A percentile compares a stretch with the other conserved stretches of the same genome.
Evolutionary conservation across 2,329 filamentous ascomycete genomes (phyloP).

Genomic region (Aspergillus sp.): DNA sequence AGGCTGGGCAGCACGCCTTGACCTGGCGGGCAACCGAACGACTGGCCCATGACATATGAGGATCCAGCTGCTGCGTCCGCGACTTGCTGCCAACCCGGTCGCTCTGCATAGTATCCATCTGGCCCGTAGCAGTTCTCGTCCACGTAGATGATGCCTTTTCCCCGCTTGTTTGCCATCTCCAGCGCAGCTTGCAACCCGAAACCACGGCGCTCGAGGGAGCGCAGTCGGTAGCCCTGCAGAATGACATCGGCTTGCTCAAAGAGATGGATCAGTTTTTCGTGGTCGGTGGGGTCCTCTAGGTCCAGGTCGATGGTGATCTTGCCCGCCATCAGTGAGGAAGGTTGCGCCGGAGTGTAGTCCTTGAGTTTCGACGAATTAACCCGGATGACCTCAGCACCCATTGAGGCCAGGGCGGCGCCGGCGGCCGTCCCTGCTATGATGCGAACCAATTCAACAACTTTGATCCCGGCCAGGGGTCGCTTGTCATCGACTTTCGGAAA

Average conservation of each 20-base stretch:
- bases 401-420: conserved; percentile 33
- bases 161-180: conserved; percentile 32
- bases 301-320: conserved; percentile 30
- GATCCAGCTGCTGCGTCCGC: conserved; percentile 34
- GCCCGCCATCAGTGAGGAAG: background rate
- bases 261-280: conserved; percentile 33
- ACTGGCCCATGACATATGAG: conserved; percentile 25
- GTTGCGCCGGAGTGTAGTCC: conserved; percentile 10
- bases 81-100: conserved; percentile 48
- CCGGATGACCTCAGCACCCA: conserved; percentile 41
- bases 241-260: conserved; percentile 48
- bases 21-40: conserved; percentile 15
- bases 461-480: conserved; percentile 1
- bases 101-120: conserved; percentile 37
- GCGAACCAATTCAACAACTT: conserved; percentile 23
- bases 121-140: conserved; percentile 47
- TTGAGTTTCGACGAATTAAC: conserved; percentile 34
- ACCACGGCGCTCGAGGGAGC: conserved; percentile 26
- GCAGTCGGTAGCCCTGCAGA: conserved; percentile 47
- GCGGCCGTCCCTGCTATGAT: conserved; percentile 41
- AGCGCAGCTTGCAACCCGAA: conserved; percentile 32
- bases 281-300: conserved; percentile 37
- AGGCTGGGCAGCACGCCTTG: conserved; percentile 1
- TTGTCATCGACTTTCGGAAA: background rate
- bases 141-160: conserved; percentile 41